phyloP scores from a whole-genome alignment of 345 rosid genomes.

The Salix udensis region DNA sequence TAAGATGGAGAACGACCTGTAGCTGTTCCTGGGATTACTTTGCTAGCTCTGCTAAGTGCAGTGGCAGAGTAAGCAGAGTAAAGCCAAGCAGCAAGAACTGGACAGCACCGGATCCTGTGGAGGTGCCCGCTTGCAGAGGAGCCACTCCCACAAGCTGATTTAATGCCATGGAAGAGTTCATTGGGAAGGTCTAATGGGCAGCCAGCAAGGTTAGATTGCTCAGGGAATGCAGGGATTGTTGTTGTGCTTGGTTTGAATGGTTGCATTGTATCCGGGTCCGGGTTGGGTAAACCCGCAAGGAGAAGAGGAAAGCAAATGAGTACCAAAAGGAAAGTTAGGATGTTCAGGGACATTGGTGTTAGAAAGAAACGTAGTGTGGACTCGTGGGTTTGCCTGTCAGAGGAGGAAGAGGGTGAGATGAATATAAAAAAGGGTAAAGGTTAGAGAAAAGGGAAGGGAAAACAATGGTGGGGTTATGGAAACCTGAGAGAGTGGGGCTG shows the following conservation, averaged over 20 bases:
- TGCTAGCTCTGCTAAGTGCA: constrained; percentile 38
- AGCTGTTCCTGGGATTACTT: constrained; percentile 11
- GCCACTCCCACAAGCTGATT: constrained; percentile 46
- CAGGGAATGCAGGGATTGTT: constrained; percentile 92
- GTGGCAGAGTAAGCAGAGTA: constrained; percentile 81
- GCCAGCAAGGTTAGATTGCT: constrained; percentile 61
- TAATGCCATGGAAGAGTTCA: constrained; percentile 59
- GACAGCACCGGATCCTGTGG: constrained; percentile 67
- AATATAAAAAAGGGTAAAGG: not conserved
- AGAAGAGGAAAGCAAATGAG: constrained; percentile 10
- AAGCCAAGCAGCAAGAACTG: constrained; percentile 85
- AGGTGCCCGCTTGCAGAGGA: constrained; percentile 32
- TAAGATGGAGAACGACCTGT: constrained; percentile 31
- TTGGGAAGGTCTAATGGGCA: constrained; percentile 72
- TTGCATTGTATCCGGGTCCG: constrained; percentile 44
- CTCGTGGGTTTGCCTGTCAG: not conserved
- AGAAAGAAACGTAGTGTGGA: constrained; percentile 1
- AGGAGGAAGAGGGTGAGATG: constrained; percentile 1
- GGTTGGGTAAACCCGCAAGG: constrained; percentile 25
- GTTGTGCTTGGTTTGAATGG: constrained; percentile 43
- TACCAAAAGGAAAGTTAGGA: constrained; percentile 16
- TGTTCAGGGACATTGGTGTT: constrained; percentile 15
- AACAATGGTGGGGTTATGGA: not conserved
- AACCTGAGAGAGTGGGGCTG: constrained; percentile 5
- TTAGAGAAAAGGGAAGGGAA: not conserved